Evolutionary conservation across 768 basidiomycete genomes (phyloP).

Genomic region (Macrolepiota dolichaula): DNA sequence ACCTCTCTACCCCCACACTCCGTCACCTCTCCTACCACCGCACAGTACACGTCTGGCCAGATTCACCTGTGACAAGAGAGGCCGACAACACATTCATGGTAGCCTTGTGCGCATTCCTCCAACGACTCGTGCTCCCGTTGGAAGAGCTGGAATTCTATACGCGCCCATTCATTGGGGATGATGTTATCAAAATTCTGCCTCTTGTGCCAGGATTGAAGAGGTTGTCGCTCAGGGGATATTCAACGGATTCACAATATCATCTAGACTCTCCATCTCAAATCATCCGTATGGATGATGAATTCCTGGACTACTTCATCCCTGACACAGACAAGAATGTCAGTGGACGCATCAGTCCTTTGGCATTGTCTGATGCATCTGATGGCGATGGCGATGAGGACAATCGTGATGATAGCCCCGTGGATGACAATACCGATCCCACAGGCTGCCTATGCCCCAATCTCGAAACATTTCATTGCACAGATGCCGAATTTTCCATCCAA

Average conservation of each 20-base stretch:
- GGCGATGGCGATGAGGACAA: neutral
- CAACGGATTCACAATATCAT: neutral
- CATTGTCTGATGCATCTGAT: neutral
- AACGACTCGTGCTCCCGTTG: neutral
- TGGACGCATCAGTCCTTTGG: neutral
- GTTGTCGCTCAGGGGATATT: neutral
- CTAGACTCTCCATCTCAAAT: neutral
- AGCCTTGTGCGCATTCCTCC: neutral
- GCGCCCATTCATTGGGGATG: neutral
- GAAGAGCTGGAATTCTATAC: neutral
- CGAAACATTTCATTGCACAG: neutral
- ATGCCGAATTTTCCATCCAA: neutral
- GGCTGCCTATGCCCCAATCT: neutral
- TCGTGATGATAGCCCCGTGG: too few species aligned
- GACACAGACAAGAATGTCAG: neutral
- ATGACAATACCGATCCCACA: neutral
- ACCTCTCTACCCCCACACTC: neutral
- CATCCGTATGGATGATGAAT: neutral
- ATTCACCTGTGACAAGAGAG: neutral
- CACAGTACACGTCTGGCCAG: neutral
- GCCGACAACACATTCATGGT: neutral
- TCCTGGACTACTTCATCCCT: neutral
- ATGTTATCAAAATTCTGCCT: neutral
- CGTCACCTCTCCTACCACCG: neutral
- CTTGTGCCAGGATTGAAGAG: slow-evolving; percentile 1